Evolutionary conservation across 805 yeast species (phyloP), one percentile per base, ranked within the genome.

Genomic region (Metschnikowia bowlesiae): DNA sequence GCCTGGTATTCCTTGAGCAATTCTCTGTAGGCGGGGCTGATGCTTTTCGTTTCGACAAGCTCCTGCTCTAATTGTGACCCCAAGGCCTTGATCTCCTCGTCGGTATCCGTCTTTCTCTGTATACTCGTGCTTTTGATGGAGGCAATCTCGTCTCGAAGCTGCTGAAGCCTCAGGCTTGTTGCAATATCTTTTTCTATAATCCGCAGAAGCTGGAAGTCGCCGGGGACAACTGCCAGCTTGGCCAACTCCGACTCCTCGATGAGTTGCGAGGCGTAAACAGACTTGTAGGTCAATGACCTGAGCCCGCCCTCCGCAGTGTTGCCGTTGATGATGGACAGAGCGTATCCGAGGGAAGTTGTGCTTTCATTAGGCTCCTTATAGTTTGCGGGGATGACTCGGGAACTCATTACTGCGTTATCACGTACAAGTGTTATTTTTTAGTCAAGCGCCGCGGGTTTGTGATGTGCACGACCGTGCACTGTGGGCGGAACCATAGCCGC

Each of bases 251-350:
- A 54, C 45, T 65, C 68, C 44, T 73, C 76, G 22, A 69, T 69
- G 37, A 65, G 65, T 45, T 63, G 61, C 38, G 68, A 68, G 46
- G 71, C 70, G 29, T 62, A 67, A 16, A 71, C 64, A 4, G 76
- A 66, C 53, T 73, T 73, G 59, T 69, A 73, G 2, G 77, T 71
- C 49, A 73, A 61, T 3, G 75, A 69, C 31, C 63, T 63, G 32
- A 73, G 62, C 10, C 78, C 78, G 4, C 75, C 75, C 52, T 72
- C 75, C 16, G 60, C 62, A 0, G 77, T 73, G 18, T 68, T 60
- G 6, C 77, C 78, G 48, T 69, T 68, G 40, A 70, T 58, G 1
- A 73, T 66, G 1, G 75, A 69, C 4, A 76, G 71, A 4, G 67
- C 66, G 29, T 59, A 62, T 16, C 60, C 60, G 36, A 68, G 60